Conservation (phyloP, 345 rosid species). For the Moricandia moricandioides region DNA sequence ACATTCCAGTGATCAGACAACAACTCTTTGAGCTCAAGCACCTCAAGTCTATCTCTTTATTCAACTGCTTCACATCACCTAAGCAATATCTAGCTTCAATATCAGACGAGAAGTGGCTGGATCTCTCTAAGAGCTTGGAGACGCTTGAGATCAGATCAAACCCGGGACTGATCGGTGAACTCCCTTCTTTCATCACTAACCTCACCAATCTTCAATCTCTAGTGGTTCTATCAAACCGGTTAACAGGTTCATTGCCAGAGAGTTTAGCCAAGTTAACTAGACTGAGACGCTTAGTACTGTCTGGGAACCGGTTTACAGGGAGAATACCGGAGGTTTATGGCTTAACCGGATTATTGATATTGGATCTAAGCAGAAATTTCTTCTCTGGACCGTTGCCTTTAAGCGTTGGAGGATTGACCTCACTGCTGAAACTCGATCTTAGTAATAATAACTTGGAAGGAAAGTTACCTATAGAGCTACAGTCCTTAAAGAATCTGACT, state of each 20-base stretch:
- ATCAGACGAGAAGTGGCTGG: slow-evolving; percentile 51
- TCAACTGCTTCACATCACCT: slow-evolving; percentile 61
- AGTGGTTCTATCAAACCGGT: slow-evolving; percentile 67
- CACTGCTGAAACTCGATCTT: slow-evolving; percentile 79
- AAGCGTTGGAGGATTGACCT: slow-evolving; percentile 51
- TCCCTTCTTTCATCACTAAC: slow-evolving; percentile 53
- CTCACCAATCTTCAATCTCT: slow-evolving; percentile 67
- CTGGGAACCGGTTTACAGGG: slow-evolving; percentile 65
- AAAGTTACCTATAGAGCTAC: slow-evolving; percentile 46
- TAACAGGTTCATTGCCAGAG: slow-evolving; percentile 56
- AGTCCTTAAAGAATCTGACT: slow-evolving; percentile 58
- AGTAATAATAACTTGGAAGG: slow-evolving; percentile 71
- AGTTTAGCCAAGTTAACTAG: slow-evolving; percentile 50
- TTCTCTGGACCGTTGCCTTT: slow-evolving; percentile 65
- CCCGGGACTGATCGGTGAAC: slow-evolving; percentile 67
- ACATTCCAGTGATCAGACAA: slow-evolving; percentile 51
- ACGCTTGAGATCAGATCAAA: slow-evolving; percentile 74
- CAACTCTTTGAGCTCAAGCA: slow-evolving; percentile 72
- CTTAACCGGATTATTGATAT: slow-evolving; percentile 53
- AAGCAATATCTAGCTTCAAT: slow-evolving; percentile 41
- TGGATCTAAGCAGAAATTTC: slow-evolving; percentile 74
- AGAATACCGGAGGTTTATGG: slow-evolving; percentile 56
- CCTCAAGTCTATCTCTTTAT: slow-evolving; percentile 68
- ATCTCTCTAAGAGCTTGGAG: slow-evolving; percentile 55
- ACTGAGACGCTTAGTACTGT: slow-evolving; percentile 66